Conservation (phyloP, 225 moss, liverwort and hornwort species). For the Rhytidiadelphus loreus region DNA sequence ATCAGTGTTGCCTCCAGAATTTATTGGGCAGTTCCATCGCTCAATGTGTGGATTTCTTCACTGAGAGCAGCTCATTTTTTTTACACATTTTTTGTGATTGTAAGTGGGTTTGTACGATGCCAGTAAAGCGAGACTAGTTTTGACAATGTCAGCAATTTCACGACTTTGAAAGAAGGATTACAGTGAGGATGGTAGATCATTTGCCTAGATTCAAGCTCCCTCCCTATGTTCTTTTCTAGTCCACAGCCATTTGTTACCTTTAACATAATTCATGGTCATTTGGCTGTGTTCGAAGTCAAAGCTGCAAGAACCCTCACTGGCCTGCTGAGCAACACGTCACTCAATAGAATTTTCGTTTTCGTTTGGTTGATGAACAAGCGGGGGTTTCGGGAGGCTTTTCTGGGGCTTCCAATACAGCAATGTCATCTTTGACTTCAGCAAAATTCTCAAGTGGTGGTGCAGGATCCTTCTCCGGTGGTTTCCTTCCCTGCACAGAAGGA, state of each 20-base stretch:
- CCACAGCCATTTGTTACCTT: background rate
- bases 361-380: background rate
- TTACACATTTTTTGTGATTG: background rate
- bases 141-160: background rate
- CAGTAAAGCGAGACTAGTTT: background rate
- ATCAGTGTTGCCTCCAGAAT: background rate
- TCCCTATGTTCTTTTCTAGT: background rate
- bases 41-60: background rate
- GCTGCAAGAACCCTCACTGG: background rate
- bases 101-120: background rate
- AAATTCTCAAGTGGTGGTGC: background rate
- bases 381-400: background rate
- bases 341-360: background rate
- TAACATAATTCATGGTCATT: background rate
- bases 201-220: background rate
- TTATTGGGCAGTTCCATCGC: background rate
- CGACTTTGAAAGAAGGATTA: background rate
- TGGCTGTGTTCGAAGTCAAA: background rate
- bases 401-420: background rate
- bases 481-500: background rate
- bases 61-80: background rate
- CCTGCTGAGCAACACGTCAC: background rate
- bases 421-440: background rate
- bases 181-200: background rate
- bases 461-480: background rate